Evolutionary conservation across 345 rosid genomes (phyloP), one percentile per base, ranked within the genome.

Genomic region (Chamaenerion angustifolium): DNA sequence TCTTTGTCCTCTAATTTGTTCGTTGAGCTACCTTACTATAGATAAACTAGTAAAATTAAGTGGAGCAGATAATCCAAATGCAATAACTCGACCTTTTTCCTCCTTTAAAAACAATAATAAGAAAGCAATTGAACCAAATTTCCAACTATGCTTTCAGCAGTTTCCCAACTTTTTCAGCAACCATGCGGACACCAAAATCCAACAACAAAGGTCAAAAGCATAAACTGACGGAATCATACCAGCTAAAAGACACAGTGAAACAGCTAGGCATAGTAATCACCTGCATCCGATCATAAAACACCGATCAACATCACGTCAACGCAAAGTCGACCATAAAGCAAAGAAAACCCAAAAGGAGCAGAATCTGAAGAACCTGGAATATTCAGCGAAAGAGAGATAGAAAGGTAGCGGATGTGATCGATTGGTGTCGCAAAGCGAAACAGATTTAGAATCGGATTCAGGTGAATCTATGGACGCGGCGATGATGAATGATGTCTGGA

Each of bases 241-340:
- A 21, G 67, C 68, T 59, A 63, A 56, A 53, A 56, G 58, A 40
- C 56, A 42, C 63, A 35, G 49, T 17, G 50, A 51, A 47, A 25
- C 51, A 52, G 43, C 52, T 58, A 58, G 44, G 13, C 42, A 59
- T 54, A 55, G 47, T 51, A 55, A 56, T 64, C 66, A 59, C 43
- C 63, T 21, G 67, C 65, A 68, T 68, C 75, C 72, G 27, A 49
- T 58, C 48, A 53, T 62, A 61, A 19, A n/a, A 40, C 10, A 68
- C 23, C 40, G 40, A 69, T 57, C 66, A 35, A 62, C 60, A 68
- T 37, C 51, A 37, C 56, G 21, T 23, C 55, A 43, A 11, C 48
- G 18, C 11, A 14, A 50, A 50, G 18, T 50, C 18, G 2, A 4
- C 25, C 43, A 12, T 13, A 27, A 57, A 16, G 4, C 8, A 27